A percentile compares a stretch with the other conserved stretches of the same genome.
Conservation (phyloP, 2,329 filamentous ascomycete species). For the Gnomoniopsis smithogilvyi region DNA sequence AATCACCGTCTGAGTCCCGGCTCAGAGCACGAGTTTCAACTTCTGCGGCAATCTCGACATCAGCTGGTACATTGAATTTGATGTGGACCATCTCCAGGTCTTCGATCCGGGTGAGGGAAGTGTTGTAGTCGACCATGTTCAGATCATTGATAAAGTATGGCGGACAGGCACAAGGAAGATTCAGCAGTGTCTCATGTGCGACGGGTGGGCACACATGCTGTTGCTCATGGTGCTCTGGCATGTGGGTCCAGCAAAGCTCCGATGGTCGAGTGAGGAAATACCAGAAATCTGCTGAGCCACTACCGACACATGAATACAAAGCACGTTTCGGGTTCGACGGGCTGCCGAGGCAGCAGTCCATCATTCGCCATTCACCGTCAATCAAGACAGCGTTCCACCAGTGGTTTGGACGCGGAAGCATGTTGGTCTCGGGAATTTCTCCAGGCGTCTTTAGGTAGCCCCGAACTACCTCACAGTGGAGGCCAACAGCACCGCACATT, state of each 20-base stretch:
- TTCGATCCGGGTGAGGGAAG: slow-evolving; percentile 78
- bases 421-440: slow-evolving; percentile 75
- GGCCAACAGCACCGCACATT: slow-evolving; percentile 88
- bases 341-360: slow-evolving; percentile 89
- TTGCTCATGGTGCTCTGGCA: slow-evolving; percentile 81
- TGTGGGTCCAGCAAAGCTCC: slow-evolving; percentile 93
- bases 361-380: slow-evolving; percentile 93
- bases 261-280: slow-evolving; percentile 90
- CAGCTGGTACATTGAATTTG: slow-evolving; percentile 80
- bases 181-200: slow-evolving; percentile 79
- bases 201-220: slow-evolving; percentile 92
- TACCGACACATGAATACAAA: slow-evolving; percentile 71
- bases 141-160: slow-evolving; percentile 81
- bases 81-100: slow-evolving; percentile 92
- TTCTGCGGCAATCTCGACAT: slow-evolving; percentile 89
- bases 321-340: slow-evolving; percentile 82
- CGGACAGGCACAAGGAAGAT: slow-evolving; percentile 81
- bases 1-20: slow-evolving; percentile 82
- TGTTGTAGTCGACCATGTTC: slow-evolving; percentile 86
- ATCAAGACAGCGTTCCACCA: slow-evolving; percentile 97
- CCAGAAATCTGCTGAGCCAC: slow-evolving; percentile 75
- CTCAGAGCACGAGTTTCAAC: slow-evolving; percentile 81
- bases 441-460: slow-evolving; percentile 91
- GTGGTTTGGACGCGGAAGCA: slow-evolving; percentile 85
- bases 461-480: slow-evolving; percentile 81